phyloP scores from a whole-genome alignment of 129 eudicot species.

The Flaveria sonorensis region DNA sequence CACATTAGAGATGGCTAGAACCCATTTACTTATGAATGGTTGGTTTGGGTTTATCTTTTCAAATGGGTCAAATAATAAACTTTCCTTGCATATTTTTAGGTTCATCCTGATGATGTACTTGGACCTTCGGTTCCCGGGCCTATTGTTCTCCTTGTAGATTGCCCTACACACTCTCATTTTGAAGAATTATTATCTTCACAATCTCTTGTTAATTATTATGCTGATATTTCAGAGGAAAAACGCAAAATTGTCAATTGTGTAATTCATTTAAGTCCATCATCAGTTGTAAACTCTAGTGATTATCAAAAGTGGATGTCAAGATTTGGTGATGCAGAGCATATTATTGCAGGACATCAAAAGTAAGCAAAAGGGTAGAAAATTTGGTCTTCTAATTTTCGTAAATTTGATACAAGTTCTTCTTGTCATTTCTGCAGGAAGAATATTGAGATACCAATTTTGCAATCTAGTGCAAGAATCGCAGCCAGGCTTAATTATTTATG shows the following conservation, averaged over 20 bases:
- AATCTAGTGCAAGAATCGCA: constrained; percentile 77
- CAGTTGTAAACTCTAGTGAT: constrained; percentile 50
- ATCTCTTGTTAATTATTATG: constrained; percentile 53
- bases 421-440: constrained; percentile 62
- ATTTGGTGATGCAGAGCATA: constrained; percentile 72
- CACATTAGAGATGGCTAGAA: background rate
- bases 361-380: constrained; percentile 27
- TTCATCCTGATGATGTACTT: constrained; percentile 84
- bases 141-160: constrained; percentile 74
- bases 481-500: constrained; percentile 80
- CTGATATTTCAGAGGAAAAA: constrained; percentile 46
- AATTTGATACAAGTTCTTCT: background rate
- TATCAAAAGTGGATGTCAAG: constrained; percentile 83
- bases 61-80: background rate
- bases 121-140: constrained; percentile 93
- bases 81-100: constrained; percentile 37
- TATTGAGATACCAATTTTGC: constrained; percentile 71
- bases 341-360: constrained; percentile 89
- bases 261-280: constrained; percentile 75
- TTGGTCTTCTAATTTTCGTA: background rate
- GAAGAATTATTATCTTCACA: constrained; percentile 51
- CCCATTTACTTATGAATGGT: background rate
- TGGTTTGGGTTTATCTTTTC: too few species aligned
- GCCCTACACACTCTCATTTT: constrained; percentile 75
- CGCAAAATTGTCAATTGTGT: constrained; percentile 69